Base-by-base conservation (phyloP, 139 green algal species). In the Tetradesmus lagerheimii region DNA sequence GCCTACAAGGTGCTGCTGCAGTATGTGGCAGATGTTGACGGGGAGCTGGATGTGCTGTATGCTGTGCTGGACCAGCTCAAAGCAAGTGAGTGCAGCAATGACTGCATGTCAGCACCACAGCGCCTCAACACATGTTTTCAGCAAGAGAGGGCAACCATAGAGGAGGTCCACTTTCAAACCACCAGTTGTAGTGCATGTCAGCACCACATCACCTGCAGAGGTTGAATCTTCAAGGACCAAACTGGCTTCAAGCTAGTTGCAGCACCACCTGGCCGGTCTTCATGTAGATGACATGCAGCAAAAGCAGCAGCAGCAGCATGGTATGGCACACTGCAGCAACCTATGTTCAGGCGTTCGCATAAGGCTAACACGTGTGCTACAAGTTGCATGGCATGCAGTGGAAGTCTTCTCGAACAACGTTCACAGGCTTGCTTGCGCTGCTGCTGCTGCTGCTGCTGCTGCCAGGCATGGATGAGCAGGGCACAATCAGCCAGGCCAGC, bases 41-140 rank as follows among this genome's bases (percentile, higher is more conserved):
- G 93, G 23, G 83, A 91, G 0, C 85, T 92, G 74, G 80, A 93
- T 27, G 83, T 85, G 47, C 39, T 95, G 71, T 79, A 91, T 45
- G 62, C 37, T 31, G 62, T 95, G 18, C 62, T 95, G 25, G 89
- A 94, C 3, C 88, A 92, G 43, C 76, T 95, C 0, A 90, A 91
- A 41, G 53, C 83, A 39, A 78, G 92, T 91, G 41, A 84, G 89
- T 83, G 37, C 43, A 4, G 47, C 43, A 8, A 4, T 4, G 43
- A 11, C 47, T 62, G 43, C 39, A 53, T 71, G 57, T n/a, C n/a
- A n/a, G n/a, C n/a, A n/a, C n/a, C n/a, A n/a, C n/a, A n/a, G n/a
- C n/a, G n/a, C n/a, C n/a, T n/a, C n/a, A n/a, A 14, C 47, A 18
- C 47, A 62, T 62, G 47, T 62, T 62, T 1, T 23, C 1, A 12